These are phyloP conservation scores for Aschersonia sp. DNA, from an alignment of 2,329 filamentous ascomycete genomes.

Conservation along the genomic window DNA sequence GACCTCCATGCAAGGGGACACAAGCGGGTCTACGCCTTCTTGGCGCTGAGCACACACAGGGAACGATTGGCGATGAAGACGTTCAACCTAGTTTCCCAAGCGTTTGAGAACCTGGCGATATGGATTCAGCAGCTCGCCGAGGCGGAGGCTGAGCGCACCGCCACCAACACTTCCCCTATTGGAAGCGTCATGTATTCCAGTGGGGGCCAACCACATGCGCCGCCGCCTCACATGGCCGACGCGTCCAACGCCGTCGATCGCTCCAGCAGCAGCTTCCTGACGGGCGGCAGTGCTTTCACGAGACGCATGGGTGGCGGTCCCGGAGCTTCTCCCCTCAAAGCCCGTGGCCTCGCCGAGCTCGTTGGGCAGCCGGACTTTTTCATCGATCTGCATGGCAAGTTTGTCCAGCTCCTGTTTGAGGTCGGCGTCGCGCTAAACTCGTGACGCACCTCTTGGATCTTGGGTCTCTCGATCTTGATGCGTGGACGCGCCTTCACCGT, in stretches of 20 bases:
- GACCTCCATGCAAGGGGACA: slow-evolving; percentile 53
- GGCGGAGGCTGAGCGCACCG: slow-evolving; percentile 41
- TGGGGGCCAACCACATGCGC: slow-evolving; percentile 13
- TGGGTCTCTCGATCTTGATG: neutral
- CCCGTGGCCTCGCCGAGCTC: slow-evolving; percentile 48
- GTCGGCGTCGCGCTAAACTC: slow-evolving; percentile 38
- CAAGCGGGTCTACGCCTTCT: slow-evolving; percentile 53
- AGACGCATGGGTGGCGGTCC: slow-evolving; percentile 43
- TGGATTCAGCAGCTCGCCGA: slow-evolving; percentile 55
- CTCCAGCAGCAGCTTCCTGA: slow-evolving; percentile 39
- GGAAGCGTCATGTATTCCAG: slow-evolving; percentile 24
- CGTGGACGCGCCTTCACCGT: too few relatives aligned
- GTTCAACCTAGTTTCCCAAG: slow-evolving; percentile 45
- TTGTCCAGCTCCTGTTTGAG: slow-evolving; percentile 48
- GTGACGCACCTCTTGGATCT: slow-evolving; percentile 10
- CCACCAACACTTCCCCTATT: slow-evolving; percentile 26
- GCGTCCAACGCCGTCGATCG: slow-evolving; percentile 19
- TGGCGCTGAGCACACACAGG: slow-evolving; percentile 50
- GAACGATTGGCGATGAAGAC: slow-evolving; percentile 52
- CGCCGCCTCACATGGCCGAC: slow-evolving; percentile 14
- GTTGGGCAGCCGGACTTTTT: slow-evolving; percentile 55
- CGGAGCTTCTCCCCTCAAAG: slow-evolving; percentile 38
- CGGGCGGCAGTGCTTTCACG: slow-evolving; percentile 39
- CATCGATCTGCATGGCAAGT: slow-evolving; percentile 48
- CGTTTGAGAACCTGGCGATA: slow-evolving; percentile 47